Percentiles rank a stretch among this genome's conserved stretches.
Evolutionary conservation across 225 moss, liverwort and hornwort species (phyloP).

Genomic region (Takakia lepidozioides): DNA sequence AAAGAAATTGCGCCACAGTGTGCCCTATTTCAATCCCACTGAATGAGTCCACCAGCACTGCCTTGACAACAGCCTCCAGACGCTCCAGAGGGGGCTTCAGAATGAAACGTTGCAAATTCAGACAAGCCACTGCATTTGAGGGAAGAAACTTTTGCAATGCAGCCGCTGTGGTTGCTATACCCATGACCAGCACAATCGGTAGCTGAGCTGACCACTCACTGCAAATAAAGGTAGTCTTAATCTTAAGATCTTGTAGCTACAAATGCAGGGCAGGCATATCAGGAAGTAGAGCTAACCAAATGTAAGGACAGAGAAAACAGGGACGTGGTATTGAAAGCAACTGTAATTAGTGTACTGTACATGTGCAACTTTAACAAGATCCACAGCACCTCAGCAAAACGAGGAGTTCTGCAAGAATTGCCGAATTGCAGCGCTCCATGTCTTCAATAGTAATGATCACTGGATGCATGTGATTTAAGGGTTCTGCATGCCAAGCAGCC

Average conservation of each 20-base stretch:
- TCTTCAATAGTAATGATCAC: conserved; percentile 73
- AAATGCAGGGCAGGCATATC: too few species aligned
- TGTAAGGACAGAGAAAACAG: too few species aligned
- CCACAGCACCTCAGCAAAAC: conserved; percentile 60
- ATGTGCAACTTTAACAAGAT: too few species aligned
- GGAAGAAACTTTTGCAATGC: conserved; percentile 66
- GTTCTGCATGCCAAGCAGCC: conserved; percentile 72
- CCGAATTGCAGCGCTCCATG: conserved; percentile 70
- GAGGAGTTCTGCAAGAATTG: conserved; percentile 66
- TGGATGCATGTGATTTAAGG: conserved; percentile 49
- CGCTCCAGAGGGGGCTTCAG: conserved; percentile 65
- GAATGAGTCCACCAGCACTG: conserved; percentile 69
- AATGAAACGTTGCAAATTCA: conserved; percentile 66
- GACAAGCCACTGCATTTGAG: conserved; percentile 54
- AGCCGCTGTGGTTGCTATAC: conserved; percentile 71
- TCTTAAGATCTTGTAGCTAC: neutral
- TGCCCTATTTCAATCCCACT: conserved; percentile 76
- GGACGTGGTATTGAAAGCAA: too few species aligned
- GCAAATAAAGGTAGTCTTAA: conserved; percentile 33
- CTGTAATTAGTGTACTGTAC: too few species aligned
- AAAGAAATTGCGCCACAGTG: conserved; percentile 53
- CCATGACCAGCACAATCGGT: conserved; percentile 80
- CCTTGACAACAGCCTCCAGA: conserved; percentile 63
- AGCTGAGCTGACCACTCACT: conserved; percentile 86
- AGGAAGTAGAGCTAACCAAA: too few species aligned